phyloP scores from a whole-genome alignment of 2,329 filamentous ascomycete genomes.

The Neospermospora avenae region DNA sequence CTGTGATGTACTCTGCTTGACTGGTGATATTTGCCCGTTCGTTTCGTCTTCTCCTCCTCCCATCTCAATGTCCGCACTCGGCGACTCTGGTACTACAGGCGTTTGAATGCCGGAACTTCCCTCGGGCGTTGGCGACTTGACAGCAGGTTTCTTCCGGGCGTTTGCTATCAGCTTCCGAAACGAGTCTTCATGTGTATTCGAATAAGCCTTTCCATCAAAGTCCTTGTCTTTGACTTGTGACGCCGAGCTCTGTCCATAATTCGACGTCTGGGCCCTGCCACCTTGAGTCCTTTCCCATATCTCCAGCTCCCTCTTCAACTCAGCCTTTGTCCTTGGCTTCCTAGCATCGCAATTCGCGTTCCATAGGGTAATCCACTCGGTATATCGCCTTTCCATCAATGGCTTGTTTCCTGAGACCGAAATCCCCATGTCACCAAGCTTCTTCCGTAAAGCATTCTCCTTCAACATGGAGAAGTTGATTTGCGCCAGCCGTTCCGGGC shows the following conservation, averaged over 20 bases:
- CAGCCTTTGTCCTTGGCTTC: conserved; percentile 63
- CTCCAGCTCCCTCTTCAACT: conserved; percentile 76
- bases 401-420: conserved; percentile 64
- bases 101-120: not conserved
- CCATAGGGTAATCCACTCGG: conserved; percentile 93
- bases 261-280: conserved; percentile 47
- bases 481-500: conserved; percentile 55
- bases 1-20: conserved; percentile 2
- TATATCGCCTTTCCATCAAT: conserved; percentile 75
- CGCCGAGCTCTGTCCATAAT: conserved; percentile 39
- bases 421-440: conserved; percentile 76
- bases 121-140: conserved; percentile 10
- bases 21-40: not conserved
- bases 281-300: conserved; percentile 85
- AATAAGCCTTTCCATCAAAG: conserved; percentile 79
- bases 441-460: conserved; percentile 73
- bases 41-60: not conserved
- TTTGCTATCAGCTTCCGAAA: conserved; percentile 78
- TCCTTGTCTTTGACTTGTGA: conserved; percentile 77
- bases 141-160: conserved; percentile 53
- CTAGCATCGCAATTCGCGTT: conserved; percentile 94
- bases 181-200: conserved; percentile 65
- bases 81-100: not conserved
- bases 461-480: conserved; percentile 87
- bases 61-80: not conserved